These are phyloP conservation scores for Colletotrichum eleusines DNA, from an alignment of 2,329 filamentous ascomycete species.

Conservation along the genomic window DNA sequence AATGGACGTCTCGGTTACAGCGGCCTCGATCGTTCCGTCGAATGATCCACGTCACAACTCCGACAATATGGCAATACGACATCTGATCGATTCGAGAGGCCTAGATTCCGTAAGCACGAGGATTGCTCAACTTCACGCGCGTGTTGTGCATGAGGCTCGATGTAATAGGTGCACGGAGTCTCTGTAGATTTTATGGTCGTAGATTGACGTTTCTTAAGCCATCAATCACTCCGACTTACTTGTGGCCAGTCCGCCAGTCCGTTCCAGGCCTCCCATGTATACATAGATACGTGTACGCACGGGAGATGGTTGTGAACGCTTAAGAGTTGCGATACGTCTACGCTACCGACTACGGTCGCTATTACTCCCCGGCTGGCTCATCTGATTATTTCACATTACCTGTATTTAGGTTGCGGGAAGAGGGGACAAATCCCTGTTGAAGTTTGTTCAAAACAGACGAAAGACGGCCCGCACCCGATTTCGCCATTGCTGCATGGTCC, in stretches of 20 bases:
- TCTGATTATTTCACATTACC: constrained; percentile 10
- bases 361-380: constrained; percentile 22
- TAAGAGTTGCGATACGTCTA: neutral
- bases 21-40: neutral
- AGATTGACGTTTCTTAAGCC: neutral
- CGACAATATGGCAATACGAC: neutral
- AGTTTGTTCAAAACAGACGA: neutral
- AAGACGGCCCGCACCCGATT: neutral
- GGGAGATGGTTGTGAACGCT: neutral
- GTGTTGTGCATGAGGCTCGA: constrained; percentile 10
- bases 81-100: neutral
- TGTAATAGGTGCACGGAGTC: neutral
- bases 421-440: neutral
- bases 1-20: constrained; percentile 33
- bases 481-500: neutral
- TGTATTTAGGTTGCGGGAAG: neutral
- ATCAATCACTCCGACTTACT: too few relatives aligned
- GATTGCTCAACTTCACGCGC: too few relatives aligned
- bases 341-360: constrained; percentile 17
- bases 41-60: constrained; percentile 11
- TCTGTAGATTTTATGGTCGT: neutral
- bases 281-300: neutral
- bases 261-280: neutral
- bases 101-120: neutral
- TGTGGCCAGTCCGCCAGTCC: too few relatives aligned